These are phyloP conservation scores for Poa annua DNA, from an alignment of 176 grass and related monocot genomes.

Conservation along the genomic window DNA sequence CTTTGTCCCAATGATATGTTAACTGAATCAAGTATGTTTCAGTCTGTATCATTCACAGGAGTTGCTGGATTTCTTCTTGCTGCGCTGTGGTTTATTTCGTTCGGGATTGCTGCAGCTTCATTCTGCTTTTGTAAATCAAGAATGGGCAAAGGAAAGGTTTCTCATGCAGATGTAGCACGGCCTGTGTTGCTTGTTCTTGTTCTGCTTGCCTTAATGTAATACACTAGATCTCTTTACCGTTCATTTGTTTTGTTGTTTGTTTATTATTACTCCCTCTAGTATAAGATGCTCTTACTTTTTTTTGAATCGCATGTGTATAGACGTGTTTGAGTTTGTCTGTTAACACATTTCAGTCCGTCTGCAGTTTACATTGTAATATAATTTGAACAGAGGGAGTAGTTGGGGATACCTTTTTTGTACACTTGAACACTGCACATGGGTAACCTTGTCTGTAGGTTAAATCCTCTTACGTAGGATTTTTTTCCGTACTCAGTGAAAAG, in stretches of 20 bases:
- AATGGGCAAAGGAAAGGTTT: slow-evolving; percentile 55
- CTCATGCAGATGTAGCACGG: slow-evolving; percentile 26
- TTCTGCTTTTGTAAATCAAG: slow-evolving; percentile 62
- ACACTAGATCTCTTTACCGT: slow-evolving; percentile 11
- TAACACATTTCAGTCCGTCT: no score
- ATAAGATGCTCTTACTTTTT: no score
- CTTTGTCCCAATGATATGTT: not conserved
- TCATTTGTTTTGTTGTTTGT: not conserved
- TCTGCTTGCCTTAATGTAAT: slow-evolving; percentile 67
- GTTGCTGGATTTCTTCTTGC: slow-evolving; percentile 72
- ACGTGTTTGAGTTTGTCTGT: no score
- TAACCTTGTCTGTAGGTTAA: not conserved
- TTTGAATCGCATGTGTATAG: no score
- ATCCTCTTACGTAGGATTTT: not conserved
- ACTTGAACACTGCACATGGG: not conserved
- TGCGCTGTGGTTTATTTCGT: slow-evolving; percentile 62
- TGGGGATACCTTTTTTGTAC: not conserved
- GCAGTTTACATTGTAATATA: no score
- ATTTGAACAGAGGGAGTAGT: not conserved
- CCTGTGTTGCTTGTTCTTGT: slow-evolving; percentile 68
- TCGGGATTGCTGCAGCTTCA: slow-evolving; percentile 55
- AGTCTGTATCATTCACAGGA: slow-evolving; percentile 95
- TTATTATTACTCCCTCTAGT: not conserved
- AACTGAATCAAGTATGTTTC: slow-evolving; percentile 51
- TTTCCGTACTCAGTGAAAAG: not conserved